These are phyloP conservation scores for Sclerotinia sclerotiorum DNA, from an alignment of 2,329 filamentous ascomycete species.

Conservation along the genomic window DNA sequence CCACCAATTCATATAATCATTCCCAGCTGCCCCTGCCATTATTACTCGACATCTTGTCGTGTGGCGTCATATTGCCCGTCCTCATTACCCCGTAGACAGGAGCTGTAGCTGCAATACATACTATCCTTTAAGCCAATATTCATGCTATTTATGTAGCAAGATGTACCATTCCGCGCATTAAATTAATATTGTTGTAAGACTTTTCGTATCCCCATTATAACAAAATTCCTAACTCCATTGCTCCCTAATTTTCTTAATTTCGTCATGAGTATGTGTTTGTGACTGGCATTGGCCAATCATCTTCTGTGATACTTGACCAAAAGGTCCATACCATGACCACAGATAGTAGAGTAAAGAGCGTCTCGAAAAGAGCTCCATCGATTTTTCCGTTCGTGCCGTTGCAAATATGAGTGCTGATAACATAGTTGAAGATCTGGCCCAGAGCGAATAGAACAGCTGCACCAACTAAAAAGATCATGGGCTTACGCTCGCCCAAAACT, in stretches of 20 bases:
- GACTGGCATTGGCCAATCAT: slow-evolving; percentile 79
- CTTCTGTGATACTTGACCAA: slow-evolving; percentile 99
- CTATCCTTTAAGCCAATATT: slow-evolving; percentile 25
- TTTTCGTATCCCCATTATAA: slow-evolving; percentile 32
- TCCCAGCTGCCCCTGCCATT: slow-evolving; percentile 12
- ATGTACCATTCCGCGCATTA: slow-evolving; percentile 29
- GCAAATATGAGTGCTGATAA: slow-evolving; percentile 88
- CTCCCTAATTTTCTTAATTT: slow-evolving; percentile 24
- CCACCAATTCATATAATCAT: slow-evolving; percentile 23
- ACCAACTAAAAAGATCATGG: slow-evolving; percentile 81
- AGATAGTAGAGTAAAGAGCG: slow-evolving; percentile 82
- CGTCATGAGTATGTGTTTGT: slow-evolving; percentile 38
- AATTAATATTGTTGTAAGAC: slow-evolving; percentile 38
- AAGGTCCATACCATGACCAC: slow-evolving; percentile 88
- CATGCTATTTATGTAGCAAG: slow-evolving; percentile 30
- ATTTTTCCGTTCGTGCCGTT: slow-evolving; percentile 79
- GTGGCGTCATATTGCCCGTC: slow-evolving; percentile 11
- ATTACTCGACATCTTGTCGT: not conserved
- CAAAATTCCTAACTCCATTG: slow-evolving; percentile 37
- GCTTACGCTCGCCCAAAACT: slow-evolving; percentile 82
- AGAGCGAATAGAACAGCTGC: slow-evolving; percentile 83
- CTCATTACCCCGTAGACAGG: slow-evolving; percentile 9
- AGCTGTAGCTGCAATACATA: slow-evolving; percentile 19
- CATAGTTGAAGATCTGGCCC: slow-evolving; percentile 95
- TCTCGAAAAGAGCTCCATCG: slow-evolving; percentile 90